These are phyloP conservation scores for Eutypa lata DNA, from an alignment of 2,329 filamentous ascomycete species.

Conservation along the genomic window DNA sequence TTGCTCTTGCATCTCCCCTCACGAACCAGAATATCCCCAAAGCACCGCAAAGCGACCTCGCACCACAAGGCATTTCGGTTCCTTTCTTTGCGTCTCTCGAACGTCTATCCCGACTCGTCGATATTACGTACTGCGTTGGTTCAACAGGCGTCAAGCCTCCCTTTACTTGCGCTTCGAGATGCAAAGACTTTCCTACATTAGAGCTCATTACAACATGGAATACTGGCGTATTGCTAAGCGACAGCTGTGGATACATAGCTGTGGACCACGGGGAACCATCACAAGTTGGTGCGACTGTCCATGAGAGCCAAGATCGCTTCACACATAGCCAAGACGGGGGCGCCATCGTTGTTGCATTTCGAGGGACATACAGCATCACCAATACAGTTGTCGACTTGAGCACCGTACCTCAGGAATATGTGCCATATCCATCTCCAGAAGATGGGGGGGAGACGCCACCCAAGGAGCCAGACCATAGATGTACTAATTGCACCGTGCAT, in stretches of 20 bases:
- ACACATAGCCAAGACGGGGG: constrained; percentile 15
- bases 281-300: constrained; percentile 5
- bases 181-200: constrained; percentile 76
- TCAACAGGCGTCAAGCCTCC: constrained; percentile 77
- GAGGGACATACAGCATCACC: constrained; percentile 89
- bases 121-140: constrained; percentile 92
- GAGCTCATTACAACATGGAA: constrained; percentile 85
- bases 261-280: constrained; percentile 63
- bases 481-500: constrained; percentile 88
- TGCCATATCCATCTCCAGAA: constrained; percentile 71
- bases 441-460: constrained; percentile 33
- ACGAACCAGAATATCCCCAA: constrained; percentile 7
- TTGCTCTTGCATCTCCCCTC: constrained; percentile 12
- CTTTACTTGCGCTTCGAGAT: constrained; percentile 82
- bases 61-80: constrained; percentile 45
- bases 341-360: constrained; percentile 79
- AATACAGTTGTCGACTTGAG: constrained; percentile 90
- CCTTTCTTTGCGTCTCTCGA: constrained; percentile 78
- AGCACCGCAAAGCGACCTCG: constrained; percentile 5
- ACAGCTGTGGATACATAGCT: constrained; percentile 91
- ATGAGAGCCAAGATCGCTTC: constrained; percentile 6
- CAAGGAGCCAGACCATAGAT: constrained; percentile 50
- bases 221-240: constrained; percentile 79
- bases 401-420: constrained; percentile 84
- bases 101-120: constrained; percentile 84